Base-by-base conservation (phyloP, 75 land plant genomes). In the Pseudotsuga menziesii region DNA sequence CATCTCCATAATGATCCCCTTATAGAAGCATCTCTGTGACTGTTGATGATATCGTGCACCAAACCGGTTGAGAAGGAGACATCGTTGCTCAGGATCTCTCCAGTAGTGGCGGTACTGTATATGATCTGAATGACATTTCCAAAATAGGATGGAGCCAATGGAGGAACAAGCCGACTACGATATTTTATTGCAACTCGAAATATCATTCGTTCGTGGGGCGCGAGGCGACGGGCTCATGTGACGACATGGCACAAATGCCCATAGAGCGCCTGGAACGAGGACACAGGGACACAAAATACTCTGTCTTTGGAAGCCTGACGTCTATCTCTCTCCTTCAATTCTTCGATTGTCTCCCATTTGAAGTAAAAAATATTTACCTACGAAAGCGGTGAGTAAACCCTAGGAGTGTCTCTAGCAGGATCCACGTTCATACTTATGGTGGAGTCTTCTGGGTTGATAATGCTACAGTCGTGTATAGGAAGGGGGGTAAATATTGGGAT, bases 291-390 rank as follows among this genome's bases (percentile, higher is more conserved):
- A 82, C 74, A 0, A 25, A n/a, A n/a, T n/a, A 13, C 55, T 7
- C 74, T 12, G 74, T 56, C 52, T n/a, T 48, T 39, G 55, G 25
- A 25, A 3, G 20, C 41, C 55, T 58, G n/a, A 20, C 60, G 69
- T 56, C 83, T 85, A 15, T 80, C 91, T 60, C 58, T 77, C 41
- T n/a, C 36, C 64, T 89, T 89, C 55, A 89, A 78, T 78, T 77
- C 58, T 56, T 19, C 14, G 39, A 89, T 75, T 20, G 85, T 41
- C 36, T 82, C 78, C 56, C 77, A 17, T 61, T 52, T 58, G 81
- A 89, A 89, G 23, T 75, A 76, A 75, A 88, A 89, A 52, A 89
- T 82, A 22, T 83, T 76, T 75, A 81, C 88, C 14, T 84, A 32
- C 48, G 85, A 17, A 8, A 66, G 67, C 19, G 79, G 77, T 0